Percentiles rank a stretch among this genome's conserved stretches.
phyloP scores from a whole-genome alignment of 306 rosid genomes.

The Quillaja saponaria region DNA sequence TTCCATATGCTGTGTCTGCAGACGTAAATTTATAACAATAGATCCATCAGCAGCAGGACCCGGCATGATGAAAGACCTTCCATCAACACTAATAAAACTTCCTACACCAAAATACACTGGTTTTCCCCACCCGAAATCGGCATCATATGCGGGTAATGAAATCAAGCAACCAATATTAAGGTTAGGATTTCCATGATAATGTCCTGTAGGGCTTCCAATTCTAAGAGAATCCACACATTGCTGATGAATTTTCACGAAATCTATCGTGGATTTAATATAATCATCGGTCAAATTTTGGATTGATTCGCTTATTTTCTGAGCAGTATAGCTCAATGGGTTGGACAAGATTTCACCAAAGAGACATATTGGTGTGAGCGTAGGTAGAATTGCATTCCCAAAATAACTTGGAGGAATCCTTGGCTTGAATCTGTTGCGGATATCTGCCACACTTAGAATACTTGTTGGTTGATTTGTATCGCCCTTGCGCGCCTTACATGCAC shows the following conservation, averaged over 20 bases:
- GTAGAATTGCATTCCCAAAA: constrained; percentile 16
- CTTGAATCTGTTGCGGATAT: background rate
- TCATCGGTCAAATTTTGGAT: constrained; percentile 25
- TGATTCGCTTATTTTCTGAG: constrained; percentile 27
- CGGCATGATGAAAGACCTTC: constrained; percentile 9
- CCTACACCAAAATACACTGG: constrained; percentile 14
- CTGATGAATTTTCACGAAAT: background rate
- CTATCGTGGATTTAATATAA: constrained; percentile 15
- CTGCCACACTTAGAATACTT: background rate
- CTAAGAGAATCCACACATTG: background rate
- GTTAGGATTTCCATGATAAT: constrained; percentile 22
- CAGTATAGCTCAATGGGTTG: constrained; percentile 11
- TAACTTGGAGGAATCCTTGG: constrained; percentile 20
- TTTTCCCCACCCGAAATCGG: constrained; percentile 29
- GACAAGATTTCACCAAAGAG: background rate
- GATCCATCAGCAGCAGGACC: background rate
- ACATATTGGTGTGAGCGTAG: background rate
- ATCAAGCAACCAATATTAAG: background rate
- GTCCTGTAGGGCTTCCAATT: background rate
- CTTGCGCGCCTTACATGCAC: constrained; percentile 8
- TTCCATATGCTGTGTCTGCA: constrained; percentile 7
- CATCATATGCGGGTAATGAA: background rate
- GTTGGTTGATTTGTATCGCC: constrained; percentile 10
- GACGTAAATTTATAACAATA: background rate
- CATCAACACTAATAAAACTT: background rate